Percentiles rank a stretch among this genome's conserved stretches.
Evolutionary conservation across 208 protist species (phyloP).

Genomic region (Phytomonas francai): DNA sequence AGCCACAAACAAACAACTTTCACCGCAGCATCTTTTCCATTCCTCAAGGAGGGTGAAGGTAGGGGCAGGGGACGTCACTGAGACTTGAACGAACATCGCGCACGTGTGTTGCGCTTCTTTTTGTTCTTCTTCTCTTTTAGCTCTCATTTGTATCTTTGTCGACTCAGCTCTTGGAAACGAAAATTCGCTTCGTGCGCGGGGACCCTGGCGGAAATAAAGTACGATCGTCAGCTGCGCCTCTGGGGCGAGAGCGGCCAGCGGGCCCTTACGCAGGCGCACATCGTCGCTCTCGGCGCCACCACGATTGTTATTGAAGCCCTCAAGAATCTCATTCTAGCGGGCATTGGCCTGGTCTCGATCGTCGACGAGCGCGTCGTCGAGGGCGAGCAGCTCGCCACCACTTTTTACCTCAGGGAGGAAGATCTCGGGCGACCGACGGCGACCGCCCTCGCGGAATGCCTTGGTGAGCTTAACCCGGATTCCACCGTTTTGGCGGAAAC

Average conservation of each 20-base stretch:
- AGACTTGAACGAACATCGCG: no score
- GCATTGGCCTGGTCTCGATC: slow-evolving; percentile 89
- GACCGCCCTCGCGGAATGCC: slow-evolving; percentile 40
- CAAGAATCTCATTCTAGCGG: slow-evolving; percentile 95
- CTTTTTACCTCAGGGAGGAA: slow-evolving; percentile 92
- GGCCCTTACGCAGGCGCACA: slow-evolving; percentile 65
- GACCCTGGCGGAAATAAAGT: slow-evolving; percentile 43
- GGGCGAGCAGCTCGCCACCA: slow-evolving; percentile 84
- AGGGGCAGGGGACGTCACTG: no score
- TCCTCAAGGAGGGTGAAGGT: no score
- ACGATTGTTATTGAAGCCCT: slow-evolving; percentile 88
- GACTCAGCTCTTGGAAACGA: background rate
- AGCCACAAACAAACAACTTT: no score
- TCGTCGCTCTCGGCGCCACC: slow-evolving; percentile 90
- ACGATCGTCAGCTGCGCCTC: slow-evolving; percentile 91
- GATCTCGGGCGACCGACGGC: slow-evolving; percentile 11
- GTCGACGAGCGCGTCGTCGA: slow-evolving; percentile 87
- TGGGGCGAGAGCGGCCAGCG: slow-evolving; percentile 93
- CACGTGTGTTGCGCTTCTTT: slow-evolving; percentile 1
- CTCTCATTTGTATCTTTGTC: slow-evolving; percentile 5
- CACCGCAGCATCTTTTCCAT: no score
- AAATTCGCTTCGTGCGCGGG: background rate
- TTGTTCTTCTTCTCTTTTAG: slow-evolving; percentile 13
- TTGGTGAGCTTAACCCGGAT: slow-evolving; percentile 85
- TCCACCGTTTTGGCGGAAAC: slow-evolving; percentile 29